A percentile compares a stretch with the other conserved stretches of the same genome.
phyloP scores from a whole-genome alignment of 805 yeast species.

The Kazachstania psychrophila region DNA sequence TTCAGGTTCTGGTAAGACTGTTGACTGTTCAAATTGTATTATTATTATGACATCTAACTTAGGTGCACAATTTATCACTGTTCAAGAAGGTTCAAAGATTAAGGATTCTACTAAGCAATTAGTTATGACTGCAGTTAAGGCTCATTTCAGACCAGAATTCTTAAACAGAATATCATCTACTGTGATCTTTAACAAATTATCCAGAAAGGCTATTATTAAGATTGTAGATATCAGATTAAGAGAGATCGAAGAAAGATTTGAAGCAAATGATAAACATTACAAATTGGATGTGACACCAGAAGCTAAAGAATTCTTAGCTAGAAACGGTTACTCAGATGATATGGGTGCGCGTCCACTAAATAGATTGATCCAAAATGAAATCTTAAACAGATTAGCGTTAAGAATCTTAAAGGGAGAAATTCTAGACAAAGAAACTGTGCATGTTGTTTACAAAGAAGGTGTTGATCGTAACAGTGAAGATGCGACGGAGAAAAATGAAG shows the following conservation, averaged over 20 bases:
- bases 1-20: constrained; percentile 85
- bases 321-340: constrained; percentile 82
- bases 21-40: constrained; percentile 86
- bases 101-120: constrained; percentile 58
- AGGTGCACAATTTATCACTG: constrained; percentile 84
- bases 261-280: constrained; percentile 70
- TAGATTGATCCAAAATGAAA: constrained; percentile 80
- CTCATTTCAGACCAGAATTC: constrained; percentile 95
- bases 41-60: constrained; percentile 95
- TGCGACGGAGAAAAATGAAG: constrained; percentile 25
- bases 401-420: constrained; percentile 80
- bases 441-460: constrained; percentile 40
- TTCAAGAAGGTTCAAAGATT: constrained; percentile 54
- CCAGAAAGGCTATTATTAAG: constrained; percentile 84
- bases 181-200: constrained; percentile 85
- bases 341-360: constrained; percentile 96
- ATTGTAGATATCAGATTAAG: constrained; percentile 77
- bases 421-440: constrained; percentile 78
- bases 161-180: constrained; percentile 91
- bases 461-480: constrained; percentile 12
- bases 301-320: constrained; percentile 75
- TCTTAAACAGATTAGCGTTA: constrained; percentile 84
- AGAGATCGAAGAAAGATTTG: constrained; percentile 82
- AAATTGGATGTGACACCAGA: constrained; percentile 61
- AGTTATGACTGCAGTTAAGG: constrained; percentile 76